Evolutionary conservation across 2,329 filamentous ascomycete species (phyloP), one percentile per base, ranked within the genome.

Genomic region (Nigrospora osmanthi): DNA sequence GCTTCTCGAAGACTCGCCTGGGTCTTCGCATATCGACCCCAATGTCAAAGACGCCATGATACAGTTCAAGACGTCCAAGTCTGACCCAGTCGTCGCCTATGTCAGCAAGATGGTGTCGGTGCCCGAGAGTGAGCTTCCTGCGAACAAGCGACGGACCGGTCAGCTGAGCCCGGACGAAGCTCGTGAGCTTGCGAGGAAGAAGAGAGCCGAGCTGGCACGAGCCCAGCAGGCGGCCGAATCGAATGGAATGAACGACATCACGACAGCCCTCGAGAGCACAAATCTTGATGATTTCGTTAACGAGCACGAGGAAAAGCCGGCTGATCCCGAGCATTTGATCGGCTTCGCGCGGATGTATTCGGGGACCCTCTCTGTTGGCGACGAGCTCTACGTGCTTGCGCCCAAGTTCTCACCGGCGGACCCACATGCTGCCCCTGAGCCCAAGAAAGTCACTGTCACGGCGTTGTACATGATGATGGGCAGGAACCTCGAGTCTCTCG

Each of bases 41-140:
- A 68, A 72, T 7, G 69, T 97, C 44, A 84, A 81, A 54, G 73
- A 85, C n/a, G 88, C 91, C 6, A 91, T 97, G 83, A 68, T 86
- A 2, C 74, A 81, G 0, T 96, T 95, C 60, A 87, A 86, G 57
- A 79, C 79, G 4, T 75, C 73, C 0, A 73, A 78, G 35, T 74
- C 81, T 0, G 85, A 86, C 46, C 90, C 91, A 0, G 81, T 95
- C 0, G 88, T 98, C 2, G 91, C 88, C 10, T 98, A 95, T 53
- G 87, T 98, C 49, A 97, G 91, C 68, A 98, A 98, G 63, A 96
- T 98, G 89, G 87, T 97, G 2, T 93, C 93, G 0, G 76, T 98
- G 12, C 91, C 89, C 0, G 88, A 94, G 58, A 96, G 88, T 63
- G 91, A 98, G 56, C 71, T 98, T 6, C 87, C 88, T 0, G 80